Base-by-base conservation (phyloP, 768 basidiomycete species). In the Trametes cinnabarina region DNA sequence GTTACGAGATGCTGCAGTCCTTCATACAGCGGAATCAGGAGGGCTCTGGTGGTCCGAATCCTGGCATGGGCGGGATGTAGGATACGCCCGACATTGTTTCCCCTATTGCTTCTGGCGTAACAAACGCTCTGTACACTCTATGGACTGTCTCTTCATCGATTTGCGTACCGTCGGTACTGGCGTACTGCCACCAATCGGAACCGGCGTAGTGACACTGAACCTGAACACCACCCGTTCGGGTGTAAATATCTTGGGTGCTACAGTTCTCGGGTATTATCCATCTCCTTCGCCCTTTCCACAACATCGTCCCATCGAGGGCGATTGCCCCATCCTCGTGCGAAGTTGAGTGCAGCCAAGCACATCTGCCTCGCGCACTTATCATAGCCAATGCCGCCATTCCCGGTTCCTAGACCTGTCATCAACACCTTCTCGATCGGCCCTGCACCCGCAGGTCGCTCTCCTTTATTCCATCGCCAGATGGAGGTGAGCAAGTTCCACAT, bases 1-100 rank as follows among this genome's bases (percentile, higher is more conserved):
- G 72, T 62, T 68, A 61, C 10, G 76, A 78, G 60, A 75, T 79
- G 74, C 26, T 79, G 64, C 77, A 78, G 66, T 79, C 78, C 22
- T 79, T 78, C 59, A 77, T 78, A 72, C 75, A 77, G 49, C 69
- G 76, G 17, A 75, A 51, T 53, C 71, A 63, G 30, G 74, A 75
- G 3, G 72, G 72, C 57, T 62, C 68, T 34, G 43, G 50, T 10
- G 60, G 55, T 15, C 47, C 47, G 17, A 53, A 52, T n/a, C 47
- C 53, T n/a, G 49, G 62, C n/a, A 22, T 65, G 49, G 64, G 61
- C 4, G 60, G 60, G 42, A 61, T 61, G 59, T 44, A 40, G 22
- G n/a, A 3, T 22, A 20, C 30, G 30, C 6, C 7, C 30, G 30
- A 7, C 30, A 12, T 12, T 32, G 39, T 14, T 40, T 40, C 10